Conservation (phyloP, 805 yeast genomes). For the Cyberlindnera suaveolens region DNA sequence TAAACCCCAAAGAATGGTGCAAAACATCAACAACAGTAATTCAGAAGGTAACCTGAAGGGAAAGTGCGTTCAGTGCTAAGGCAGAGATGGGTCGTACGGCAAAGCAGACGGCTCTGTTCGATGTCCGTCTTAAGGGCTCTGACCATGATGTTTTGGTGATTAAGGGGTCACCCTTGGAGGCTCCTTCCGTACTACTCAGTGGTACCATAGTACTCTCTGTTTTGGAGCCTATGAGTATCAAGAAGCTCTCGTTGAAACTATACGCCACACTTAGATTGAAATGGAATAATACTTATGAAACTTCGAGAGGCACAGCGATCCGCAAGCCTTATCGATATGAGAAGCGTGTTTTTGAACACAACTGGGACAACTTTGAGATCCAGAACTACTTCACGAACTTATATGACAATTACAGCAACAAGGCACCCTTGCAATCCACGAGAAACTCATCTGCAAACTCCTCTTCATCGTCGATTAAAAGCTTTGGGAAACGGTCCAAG, state of each 20-base stretch:
- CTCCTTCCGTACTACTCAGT: constrained; percentile 65
- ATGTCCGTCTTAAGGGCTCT: constrained; percentile 52
- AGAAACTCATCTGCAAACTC: constrained; percentile 17
- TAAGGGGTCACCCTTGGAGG: constrained; percentile 73
- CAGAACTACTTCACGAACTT: constrained; percentile 32
- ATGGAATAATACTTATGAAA: constrained; percentile 51
- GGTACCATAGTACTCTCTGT: constrained; percentile 78
- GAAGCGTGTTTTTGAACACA: constrained; percentile 63
- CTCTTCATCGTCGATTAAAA: constrained; percentile 22
- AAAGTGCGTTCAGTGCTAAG: constrained; percentile 13
- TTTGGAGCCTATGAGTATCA: constrained; percentile 66
- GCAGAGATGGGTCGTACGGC: constrained; percentile 3
- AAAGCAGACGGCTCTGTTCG: constrained; percentile 37
- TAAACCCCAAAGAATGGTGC: not conserved
- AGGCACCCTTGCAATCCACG: constrained; percentile 8
- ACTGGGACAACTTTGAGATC: constrained; percentile 67
- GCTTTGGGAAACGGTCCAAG: constrained; percentile 24
- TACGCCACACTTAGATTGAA: constrained; percentile 61
- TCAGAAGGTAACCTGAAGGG: constrained; percentile 7
- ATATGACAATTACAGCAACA: constrained; percentile 16
- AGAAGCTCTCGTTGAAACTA: constrained; percentile 55
- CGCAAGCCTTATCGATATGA: constrained; percentile 47
- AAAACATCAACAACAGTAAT: not conserved
- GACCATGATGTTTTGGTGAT: constrained; percentile 77
- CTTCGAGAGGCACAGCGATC: constrained; percentile 37